Base-by-base conservation (phyloP, 2,329 filamentous ascomycete species). In the Cercospora janseana region DNA sequence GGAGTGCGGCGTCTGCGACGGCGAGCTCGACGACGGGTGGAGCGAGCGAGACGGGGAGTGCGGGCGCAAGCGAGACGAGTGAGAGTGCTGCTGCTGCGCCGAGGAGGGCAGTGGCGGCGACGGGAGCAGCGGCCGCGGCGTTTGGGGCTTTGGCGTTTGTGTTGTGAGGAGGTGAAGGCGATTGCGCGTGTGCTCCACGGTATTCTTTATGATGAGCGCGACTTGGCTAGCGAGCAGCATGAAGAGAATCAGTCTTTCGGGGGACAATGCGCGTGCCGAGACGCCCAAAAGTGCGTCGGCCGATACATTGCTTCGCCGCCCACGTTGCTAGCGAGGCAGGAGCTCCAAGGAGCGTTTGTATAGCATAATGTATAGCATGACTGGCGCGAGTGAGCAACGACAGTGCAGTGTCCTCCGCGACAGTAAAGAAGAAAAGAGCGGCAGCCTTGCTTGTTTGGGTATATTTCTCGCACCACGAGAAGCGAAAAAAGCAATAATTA, bases 121-220 rank as follows among this genome's bases (percentile, higher is more conserved):
- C 51, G 7, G 51, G 34, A 8, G 46, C 46, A 2, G 46, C 46
- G 18, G 51, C 38, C 4, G 50, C 51, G 13, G 51, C 46, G 2
- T 46, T 53, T 12, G 51, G 46, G 4, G 46, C 46, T 35, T 27
- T 53, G 18, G 51, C 51, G 6, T 46, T 49, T 34, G 35, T 53
- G 31, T 38, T 52, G 28, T 52, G 5, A 44, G 21, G 18, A 13
- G n/a, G n/a, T n/a, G n/a, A n/a, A n/a, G n/a, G n/a, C n/a, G n/a
- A n/a, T n/a, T n/a, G n/a, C n/a, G n/a, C n/a, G n/a, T n/a, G n/a
- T n/a, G n/a, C n/a, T n/a, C n/a, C n/a, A n/a, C n/a, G n/a, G n/a
- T n/a, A n/a, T n/a, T n/a, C n/a, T n/a, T n/a, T n/a, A n/a, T n/a
- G n/a, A n/a, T n/a, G n/a, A n/a, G n/a, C n/a, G n/a, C n/a, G n/a